Evolutionary conservation across 2,329 filamentous ascomycete species (phyloP).

Genomic region (Ophiostoma himal-ulmi): DNA sequence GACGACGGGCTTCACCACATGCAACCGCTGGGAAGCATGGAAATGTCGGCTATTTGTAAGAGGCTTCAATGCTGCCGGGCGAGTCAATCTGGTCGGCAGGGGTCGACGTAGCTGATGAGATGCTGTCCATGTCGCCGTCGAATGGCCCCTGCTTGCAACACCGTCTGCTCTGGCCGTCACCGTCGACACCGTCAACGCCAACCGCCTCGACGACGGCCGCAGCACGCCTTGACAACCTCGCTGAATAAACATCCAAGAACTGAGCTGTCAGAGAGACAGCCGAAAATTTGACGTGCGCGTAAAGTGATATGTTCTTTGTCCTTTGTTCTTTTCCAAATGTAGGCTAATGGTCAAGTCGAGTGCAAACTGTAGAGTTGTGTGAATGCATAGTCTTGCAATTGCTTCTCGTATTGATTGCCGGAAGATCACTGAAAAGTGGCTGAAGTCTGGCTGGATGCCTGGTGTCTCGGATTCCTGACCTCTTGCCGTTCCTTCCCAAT

Average conservation of each 20-base stretch:
- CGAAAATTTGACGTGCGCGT: too few relatives aligned
- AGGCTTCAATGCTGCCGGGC: neutral
- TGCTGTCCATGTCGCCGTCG: neutral
- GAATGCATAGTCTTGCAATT: neutral
- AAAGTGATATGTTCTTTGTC: neutral
- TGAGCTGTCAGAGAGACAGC: neutral
- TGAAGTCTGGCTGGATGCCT: neutral
- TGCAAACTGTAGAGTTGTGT: neutral
- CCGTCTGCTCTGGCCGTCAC: neutral
- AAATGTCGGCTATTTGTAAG: slow-evolving; percentile 38
- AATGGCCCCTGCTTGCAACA: neutral
- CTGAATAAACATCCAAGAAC: slow-evolving; percentile 48
- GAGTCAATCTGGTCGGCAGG: neutral
- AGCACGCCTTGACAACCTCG: slow-evolving; percentile 44
- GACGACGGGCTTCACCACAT: slow-evolving; percentile 69
- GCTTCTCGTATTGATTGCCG: neutral
- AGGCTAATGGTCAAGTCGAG: too few relatives aligned
- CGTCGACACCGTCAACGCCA: slow-evolving; percentile 10
- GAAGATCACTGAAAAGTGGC: neutral
- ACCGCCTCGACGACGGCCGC: slow-evolving; percentile 35
- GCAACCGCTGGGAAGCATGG: slow-evolving; percentile 45
- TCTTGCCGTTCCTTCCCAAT: slow-evolving; percentile 7
- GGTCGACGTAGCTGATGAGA: neutral
- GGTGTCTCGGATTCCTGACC: neutral
- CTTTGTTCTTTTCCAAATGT: neutral